Evolutionary conservation across 257 asterid species (phyloP).

Genomic region (Salvia hispanica): DNA sequence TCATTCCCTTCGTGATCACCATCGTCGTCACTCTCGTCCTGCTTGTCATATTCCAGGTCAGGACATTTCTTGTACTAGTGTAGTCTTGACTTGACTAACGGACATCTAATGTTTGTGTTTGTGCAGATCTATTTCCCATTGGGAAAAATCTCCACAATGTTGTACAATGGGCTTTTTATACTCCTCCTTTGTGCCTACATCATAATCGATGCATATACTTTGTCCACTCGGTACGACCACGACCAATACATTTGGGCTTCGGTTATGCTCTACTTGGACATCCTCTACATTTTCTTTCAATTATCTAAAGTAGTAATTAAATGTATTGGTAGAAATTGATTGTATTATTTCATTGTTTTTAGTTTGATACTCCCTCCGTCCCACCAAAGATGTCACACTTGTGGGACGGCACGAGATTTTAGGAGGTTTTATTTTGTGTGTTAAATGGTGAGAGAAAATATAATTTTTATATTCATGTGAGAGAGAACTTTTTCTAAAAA

Average conservation of each 20-base stretch:
- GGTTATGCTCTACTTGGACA: constrained; percentile 49
- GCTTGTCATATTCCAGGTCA: constrained; percentile 57
- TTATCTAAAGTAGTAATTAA: not conserved
- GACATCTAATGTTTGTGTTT: not conserved
- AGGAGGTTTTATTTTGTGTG: no score
- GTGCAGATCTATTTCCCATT: constrained; percentile 53
- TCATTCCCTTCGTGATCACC: constrained; percentile 52
- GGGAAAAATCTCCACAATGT: constrained; percentile 45
- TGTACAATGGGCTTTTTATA: constrained; percentile 44
- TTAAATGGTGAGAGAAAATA: no score
- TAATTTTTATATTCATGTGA: no score
- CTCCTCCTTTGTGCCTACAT: constrained; percentile 52
- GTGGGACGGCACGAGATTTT: no score
- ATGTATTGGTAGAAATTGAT: no score
- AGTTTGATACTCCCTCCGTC: no score
- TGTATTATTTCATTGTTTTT: no score
- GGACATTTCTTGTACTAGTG: not conserved
- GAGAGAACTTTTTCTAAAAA: no score
- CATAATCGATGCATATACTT: constrained; percentile 47
- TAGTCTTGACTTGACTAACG: no score
- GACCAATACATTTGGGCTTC: constrained; percentile 73
- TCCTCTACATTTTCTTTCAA: constrained; percentile 49
- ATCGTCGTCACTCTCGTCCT: constrained; percentile 39
- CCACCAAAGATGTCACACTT: no score
- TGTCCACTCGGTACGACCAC: constrained; percentile 53